phyloP scores from a whole-genome alignment of 352 stramenopile genomes.

The Pythium insidiosum region DNA sequence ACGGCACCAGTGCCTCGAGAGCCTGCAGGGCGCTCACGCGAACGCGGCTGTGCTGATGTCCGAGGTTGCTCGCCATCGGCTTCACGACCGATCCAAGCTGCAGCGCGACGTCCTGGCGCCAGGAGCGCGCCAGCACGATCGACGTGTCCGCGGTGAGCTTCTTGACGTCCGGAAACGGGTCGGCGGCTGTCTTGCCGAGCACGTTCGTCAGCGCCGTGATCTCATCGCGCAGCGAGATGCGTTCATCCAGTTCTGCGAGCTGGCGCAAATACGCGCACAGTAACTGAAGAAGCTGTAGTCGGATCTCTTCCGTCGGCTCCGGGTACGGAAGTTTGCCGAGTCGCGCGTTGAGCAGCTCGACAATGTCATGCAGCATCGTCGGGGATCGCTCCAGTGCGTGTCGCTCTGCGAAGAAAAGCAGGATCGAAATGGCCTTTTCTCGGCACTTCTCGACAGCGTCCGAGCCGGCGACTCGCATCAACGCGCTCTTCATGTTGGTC shows the following conservation, averaged over 20 bases:
- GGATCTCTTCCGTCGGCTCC: conserved; percentile 79
- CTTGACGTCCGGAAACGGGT: conserved; percentile 79
- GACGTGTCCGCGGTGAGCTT: conserved; percentile 59
- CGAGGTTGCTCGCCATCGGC: conserved; percentile 57
- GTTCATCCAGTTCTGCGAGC: conserved; percentile 12
- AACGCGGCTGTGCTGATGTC: conserved; percentile 78
- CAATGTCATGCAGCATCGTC: conserved; percentile 33
- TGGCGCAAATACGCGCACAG: conserved; percentile 45
- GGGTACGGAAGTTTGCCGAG: conserved; percentile 70
- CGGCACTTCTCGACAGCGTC: conserved; percentile 75
- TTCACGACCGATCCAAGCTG: conserved; percentile 64
- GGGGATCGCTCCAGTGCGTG: conserved; percentile 33
- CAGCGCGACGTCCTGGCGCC: conserved; percentile 48
- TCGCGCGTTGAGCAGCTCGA: conserved; percentile 35
- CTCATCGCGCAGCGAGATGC: conserved; percentile 31
- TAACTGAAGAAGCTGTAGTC: conserved; percentile 58
- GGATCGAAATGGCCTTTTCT: conserved; percentile 50
- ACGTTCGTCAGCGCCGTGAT: conserved; percentile 63
- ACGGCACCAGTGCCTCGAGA: conserved; percentile 60
- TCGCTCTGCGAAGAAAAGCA: conserved; percentile 49
- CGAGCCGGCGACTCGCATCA: conserved; percentile 35
- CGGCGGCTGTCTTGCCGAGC: conserved; percentile 59
- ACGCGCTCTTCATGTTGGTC: conserved; percentile 30
- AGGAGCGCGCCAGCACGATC: conserved; percentile 41
- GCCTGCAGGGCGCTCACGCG: conserved; percentile 70